Evolutionary conservation across 2,329 filamentous ascomycete species (phyloP), one percentile per base, ranked within the genome.

Genomic region (Kalaharituber pfeilii): DNA sequence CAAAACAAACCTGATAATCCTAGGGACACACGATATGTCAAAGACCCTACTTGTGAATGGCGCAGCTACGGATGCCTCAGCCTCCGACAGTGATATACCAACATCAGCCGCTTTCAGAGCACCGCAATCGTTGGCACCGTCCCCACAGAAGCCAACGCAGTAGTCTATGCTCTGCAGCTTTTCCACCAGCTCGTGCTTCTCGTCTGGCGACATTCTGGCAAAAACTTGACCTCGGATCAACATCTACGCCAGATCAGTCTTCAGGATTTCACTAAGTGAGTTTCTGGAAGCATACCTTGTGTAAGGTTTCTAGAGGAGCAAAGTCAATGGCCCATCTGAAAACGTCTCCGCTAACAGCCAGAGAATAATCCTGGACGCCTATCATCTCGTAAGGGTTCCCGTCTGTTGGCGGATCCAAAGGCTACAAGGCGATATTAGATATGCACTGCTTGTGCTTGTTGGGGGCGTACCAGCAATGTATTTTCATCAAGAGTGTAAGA

Each of bases 241-340:
- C 81, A 96, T 89, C 74, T 91, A 67, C 25, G 58, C 15, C 29
- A 13, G 8, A 36, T 13, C 33, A 20, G 55, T 57, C 33, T 57
- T 28, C 18, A 54, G 20, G 26, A 22, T 22, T 25, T 22, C 18
- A 28, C 24, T 22, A 22, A 11, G 4, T 13, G 15, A 47, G 13
- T 5, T 47, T 4, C 15, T 11, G 25, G n/a, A 15, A 47, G n/a
- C 8, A 52, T 63, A 83, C 80, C 62, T 78, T 73, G 57, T 82
- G 80, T 29, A 96, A 72, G 0, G 93, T 75, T 53, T 84, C 79
- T n/a, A 85, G 78, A 0, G 82, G 79, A 0, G 85, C 89, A 67
- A 81, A 96, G 69, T 98, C 89, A 50, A 98, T 75, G 51, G 96
- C 80, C 91, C 91, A 98, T 58, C 91, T 82, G 69, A 98, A 98